Conservation (phyloP, 2,329 filamentous ascomycete genomes). For the Saccharata proteae region DNA sequence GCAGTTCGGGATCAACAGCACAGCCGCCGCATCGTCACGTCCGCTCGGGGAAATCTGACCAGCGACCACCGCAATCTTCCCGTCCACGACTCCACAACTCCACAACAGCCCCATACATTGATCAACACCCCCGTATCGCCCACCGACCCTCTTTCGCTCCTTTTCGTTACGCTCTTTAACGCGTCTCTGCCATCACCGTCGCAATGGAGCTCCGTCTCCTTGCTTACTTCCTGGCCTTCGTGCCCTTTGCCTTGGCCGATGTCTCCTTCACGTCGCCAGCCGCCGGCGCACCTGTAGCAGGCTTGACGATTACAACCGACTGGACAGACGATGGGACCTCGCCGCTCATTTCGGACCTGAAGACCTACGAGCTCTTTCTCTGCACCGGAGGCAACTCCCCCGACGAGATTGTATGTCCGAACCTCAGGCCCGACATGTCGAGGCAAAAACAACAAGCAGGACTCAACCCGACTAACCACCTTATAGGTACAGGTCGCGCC, state of each 20-base stretch:
- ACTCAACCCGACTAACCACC: constrained; percentile 7
- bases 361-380: constrained; percentile 46
- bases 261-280: constrained; percentile 42
- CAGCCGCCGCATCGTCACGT: no score
- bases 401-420: constrained; percentile 31
- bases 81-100: no score
- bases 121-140: not conserved
- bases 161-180: constrained; percentile 2
- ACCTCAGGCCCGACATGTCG: constrained; percentile 1
- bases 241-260: constrained; percentile 36
- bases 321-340: constrained; percentile 45
- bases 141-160: not conserved
- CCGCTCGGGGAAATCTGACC: no score
- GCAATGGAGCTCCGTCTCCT: constrained; percentile 18
- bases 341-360: constrained; percentile 38
- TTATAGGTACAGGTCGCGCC: constrained; percentile 28
- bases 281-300: constrained; percentile 39
- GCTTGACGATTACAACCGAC: constrained; percentile 38
- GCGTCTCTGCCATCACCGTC: no score
- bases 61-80: no score
- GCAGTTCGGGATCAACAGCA: no score
- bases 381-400: constrained; percentile 47
- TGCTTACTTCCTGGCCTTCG: constrained; percentile 24
- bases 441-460: constrained; percentile 7
- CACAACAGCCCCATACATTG: no score